Percentiles rank a stretch among this genome's conserved stretches.
Evolutionary conservation across 2,329 filamentous ascomycete genomes (phyloP).

Genomic region (Rosellinia necatrix): DNA sequence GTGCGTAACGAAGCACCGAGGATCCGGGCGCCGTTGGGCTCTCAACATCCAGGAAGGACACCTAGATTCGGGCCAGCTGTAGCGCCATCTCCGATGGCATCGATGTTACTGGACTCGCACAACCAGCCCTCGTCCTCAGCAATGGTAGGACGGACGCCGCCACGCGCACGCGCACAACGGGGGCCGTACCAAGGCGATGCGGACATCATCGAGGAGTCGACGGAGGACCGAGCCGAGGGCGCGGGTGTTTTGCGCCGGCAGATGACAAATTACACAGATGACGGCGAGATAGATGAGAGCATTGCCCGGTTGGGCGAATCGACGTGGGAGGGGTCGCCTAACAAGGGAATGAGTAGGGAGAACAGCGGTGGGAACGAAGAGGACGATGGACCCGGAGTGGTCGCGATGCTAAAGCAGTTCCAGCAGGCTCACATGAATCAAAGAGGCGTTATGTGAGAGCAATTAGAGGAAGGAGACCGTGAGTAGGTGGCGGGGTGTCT

Average conservation of each 20-base stretch:
- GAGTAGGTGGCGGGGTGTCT: not conserved
- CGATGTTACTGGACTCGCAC: conserved; percentile 74
- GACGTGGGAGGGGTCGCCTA: conserved; percentile 62
- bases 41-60: conserved; percentile 45
- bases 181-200: conserved; percentile 53
- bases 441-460: conserved; percentile 43
- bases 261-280: conserved; percentile 57
- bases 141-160: conserved; percentile 50
- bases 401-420: conserved; percentile 63
- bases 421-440: conserved; percentile 61
- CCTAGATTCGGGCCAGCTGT: conserved; percentile 52
- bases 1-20: conserved; percentile 51
- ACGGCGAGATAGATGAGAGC: conserved; percentile 62
- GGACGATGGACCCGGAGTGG: conserved; percentile 58
- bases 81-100: conserved; percentile 69
- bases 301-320: conserved; percentile 60
- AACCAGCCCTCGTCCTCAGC: conserved; percentile 67
- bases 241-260: conserved; percentile 44
- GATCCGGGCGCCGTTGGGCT: conserved; percentile 45
- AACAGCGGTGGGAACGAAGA: conserved; percentile 53
- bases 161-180: conserved; percentile 51
- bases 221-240: conserved; percentile 50
- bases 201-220: conserved; percentile 60
- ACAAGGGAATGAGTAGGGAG: conserved; percentile 55
- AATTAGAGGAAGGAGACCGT: not conserved